Base-by-base conservation (phyloP, 768 basidiomycete genomes). In the Dacryopinax spathularia region DNA sequence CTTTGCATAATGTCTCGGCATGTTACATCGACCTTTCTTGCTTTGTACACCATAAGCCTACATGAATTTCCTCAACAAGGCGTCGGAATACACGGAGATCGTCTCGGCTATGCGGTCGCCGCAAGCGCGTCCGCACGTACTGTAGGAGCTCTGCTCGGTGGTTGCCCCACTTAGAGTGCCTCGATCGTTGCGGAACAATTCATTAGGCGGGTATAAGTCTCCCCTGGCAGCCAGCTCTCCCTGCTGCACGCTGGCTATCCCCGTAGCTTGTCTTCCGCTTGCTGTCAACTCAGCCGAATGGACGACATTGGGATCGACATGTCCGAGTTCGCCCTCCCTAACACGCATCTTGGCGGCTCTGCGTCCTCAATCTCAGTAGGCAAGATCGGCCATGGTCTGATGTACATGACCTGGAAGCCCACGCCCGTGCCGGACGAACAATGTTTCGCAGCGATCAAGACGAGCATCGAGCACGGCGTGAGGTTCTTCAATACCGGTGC, bases 371-470 rank as follows among this genome's bases (percentile, higher is more conserved):
- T 56, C 25, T 29, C 15, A 15, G 48, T 56, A 22, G 48, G 48
- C 48, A 56, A 56, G 31, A 29, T 56, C 48, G 48, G 48, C 13
- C 48, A 56, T 29, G 48, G 48, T 10, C 48, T 56, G 13, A 56
- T 56, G 48, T 29, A 27, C 25, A 56, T 56, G 48, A 56, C 48
- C 25, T 81, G 78, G 83, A 78, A 68, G 16, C 75, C 78, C 10
- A 72, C 69, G 18, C 75, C 77, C 6, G 72, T 78, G 35, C 73
- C 81, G 1, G 84, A 87, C 63, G 83, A 83, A 61, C 77, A 82
- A 34, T 80, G 80, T 9, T 86, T 88, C 65, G 81, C 78, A n/a
- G 75, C 82, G 1, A 85, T 87, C 73, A 82, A 81, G 69, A 78
- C 78, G 12, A 62, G 65, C 36, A 29, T 72, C 37, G 63, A 67